Evolutionary conservation across 257 asterid genomes (phyloP).

Genomic region (Solanum appendiculatum): DNA sequence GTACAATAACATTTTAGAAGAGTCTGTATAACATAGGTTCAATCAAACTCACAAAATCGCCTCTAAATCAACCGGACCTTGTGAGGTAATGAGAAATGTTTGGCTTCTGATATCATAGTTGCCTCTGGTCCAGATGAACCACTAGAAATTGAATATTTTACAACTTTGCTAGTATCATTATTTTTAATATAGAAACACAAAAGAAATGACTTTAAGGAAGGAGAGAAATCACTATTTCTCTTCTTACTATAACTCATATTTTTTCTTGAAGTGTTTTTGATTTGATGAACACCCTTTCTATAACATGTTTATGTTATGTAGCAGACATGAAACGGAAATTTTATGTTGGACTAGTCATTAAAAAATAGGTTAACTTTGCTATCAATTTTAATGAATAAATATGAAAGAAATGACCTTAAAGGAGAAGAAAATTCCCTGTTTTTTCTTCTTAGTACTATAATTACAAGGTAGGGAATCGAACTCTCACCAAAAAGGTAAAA

Average conservation of each 20-base stretch:
- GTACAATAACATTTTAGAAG: no score
- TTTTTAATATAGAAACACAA: background rate
- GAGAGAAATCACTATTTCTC: background rate
- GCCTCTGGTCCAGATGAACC: background rate
- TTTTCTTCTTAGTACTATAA: no score
- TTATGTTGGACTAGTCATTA: no score
- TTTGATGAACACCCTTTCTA: background rate
- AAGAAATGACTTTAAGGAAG: background rate
- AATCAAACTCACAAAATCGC: background rate
- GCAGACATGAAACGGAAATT: no score
- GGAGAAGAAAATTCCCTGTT: no score
- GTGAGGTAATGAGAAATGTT: background rate
- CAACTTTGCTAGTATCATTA: background rate
- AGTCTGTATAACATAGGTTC: background rate
- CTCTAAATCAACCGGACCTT: background rate
- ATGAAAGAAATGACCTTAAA: no score
- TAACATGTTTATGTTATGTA: no score
- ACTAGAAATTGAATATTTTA: background rate
- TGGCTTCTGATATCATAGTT: background rate
- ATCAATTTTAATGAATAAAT: no score
- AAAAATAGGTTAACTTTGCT: no score
- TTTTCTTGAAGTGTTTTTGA: background rate
- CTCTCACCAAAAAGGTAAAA: no score
- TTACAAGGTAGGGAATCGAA: no score
- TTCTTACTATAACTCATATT: background rate